A percentile compares a stretch with the other conserved stretches of the same genome.
These are phyloP conservation scores for Starmerella powellii DNA, from an alignment of 805 yeast species.

Conservation along the genomic window DNA sequence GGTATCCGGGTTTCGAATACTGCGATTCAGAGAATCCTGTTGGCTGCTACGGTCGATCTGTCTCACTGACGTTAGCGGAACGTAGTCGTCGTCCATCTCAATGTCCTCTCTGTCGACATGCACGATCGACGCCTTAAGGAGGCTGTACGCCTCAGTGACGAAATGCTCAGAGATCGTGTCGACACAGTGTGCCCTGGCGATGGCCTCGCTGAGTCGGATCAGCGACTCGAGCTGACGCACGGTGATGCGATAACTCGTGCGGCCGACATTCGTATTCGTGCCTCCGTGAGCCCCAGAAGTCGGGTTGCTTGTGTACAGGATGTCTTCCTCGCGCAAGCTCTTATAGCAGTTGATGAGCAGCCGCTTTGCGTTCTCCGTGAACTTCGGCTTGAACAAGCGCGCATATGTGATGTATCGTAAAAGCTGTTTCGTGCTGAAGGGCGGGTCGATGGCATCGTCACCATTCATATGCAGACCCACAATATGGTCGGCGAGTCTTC, in stretches of 20 bases:
- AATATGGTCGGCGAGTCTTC: slow-evolving; percentile 82
- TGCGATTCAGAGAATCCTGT: slow-evolving; percentile 13
- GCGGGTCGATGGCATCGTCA: slow-evolving; percentile 83
- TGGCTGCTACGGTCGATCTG: slow-evolving; percentile 20
- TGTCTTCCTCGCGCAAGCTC: slow-evolving; percentile 77
- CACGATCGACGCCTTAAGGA: slow-evolving; percentile 80
- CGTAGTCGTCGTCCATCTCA: slow-evolving; percentile 61
- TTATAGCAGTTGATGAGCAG: slow-evolving; percentile 67
- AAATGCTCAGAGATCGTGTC: slow-evolving; percentile 72
- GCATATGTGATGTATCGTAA: slow-evolving; percentile 85
- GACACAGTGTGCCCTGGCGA: slow-evolving; percentile 92
- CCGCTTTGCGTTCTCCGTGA: slow-evolving; percentile 71
- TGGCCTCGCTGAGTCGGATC: slow-evolving; percentile 84
- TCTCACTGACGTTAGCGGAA: slow-evolving; percentile 25
- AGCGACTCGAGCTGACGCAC: slow-evolving; percentile 78
- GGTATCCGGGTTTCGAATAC: neutral
- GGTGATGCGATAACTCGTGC: slow-evolving; percentile 84
- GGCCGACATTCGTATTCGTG: slow-evolving; percentile 30
- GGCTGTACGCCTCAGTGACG: slow-evolving; percentile 86
- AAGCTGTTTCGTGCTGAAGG: slow-evolving; percentile 77
- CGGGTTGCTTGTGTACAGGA: slow-evolving; percentile 46
- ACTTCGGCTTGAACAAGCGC: slow-evolving; percentile 77
- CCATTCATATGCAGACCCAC: slow-evolving; percentile 83
- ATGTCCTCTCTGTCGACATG: slow-evolving; percentile 90
- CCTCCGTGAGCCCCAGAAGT: slow-evolving; percentile 10